Conservation (phyloP, 345 rosid species). For the sweet orange (Citrus sinensis) region DVS_A1.0 CM039167.1:3208001-3208500, state of each 20-base stretch:
- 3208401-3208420: slow-evolving; percentile 88
- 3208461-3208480: not conserved
- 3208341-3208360: slow-evolving; percentile 80
- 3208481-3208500: slow-evolving; percentile 59
- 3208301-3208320: slow-evolving; percentile 98
- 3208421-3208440: not conserved
- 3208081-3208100: slow-evolving; percentile 94
- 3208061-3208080: slow-evolving; percentile 91
- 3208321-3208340: slow-evolving; percentile 74
- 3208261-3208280: slow-evolving; percentile 52
- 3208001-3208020: slow-evolving; percentile 84
- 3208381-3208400: slow-evolving; percentile 78
- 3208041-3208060: slow-evolving; percentile 84
- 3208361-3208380: slow-evolving; percentile 91
- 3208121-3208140: not conserved
- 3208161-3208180: slow-evolving; percentile 23
- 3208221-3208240: not conserved
- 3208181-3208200: not conserved
- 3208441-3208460: not conserved
- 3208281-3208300: slow-evolving; percentile 95
- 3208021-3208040: slow-evolving; percentile 98
- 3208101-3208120: slow-evolving; percentile 85
- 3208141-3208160: slow-evolving; percentile 1
- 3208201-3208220: not conserved
- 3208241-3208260: not conserved